Conservation (phyloP, 176 grass and related monocot genomes). For the barley (Hordeum vulgare) region DNA sequence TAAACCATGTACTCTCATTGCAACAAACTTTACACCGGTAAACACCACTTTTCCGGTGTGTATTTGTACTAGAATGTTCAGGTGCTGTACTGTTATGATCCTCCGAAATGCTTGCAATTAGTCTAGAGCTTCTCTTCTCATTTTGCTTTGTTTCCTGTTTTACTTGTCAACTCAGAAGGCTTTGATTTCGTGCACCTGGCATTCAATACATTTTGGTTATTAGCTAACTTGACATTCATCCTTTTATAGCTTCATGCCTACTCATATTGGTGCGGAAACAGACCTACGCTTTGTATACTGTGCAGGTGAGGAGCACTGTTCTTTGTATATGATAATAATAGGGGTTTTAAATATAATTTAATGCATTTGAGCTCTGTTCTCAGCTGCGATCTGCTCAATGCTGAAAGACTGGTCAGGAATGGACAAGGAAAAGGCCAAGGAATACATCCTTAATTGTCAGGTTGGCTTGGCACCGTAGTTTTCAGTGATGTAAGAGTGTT, state of each 20-base stretch:
- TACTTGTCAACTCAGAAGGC: background rate
- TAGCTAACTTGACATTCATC: conserved; percentile 6
- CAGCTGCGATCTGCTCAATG: conserved; percentile 89
- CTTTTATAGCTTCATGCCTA: conserved; percentile 80
- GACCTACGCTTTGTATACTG: conserved; percentile 95
- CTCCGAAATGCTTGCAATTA: background rate
- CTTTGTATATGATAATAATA: conserved; percentile 7
- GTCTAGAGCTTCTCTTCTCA: background rate
- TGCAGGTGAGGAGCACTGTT: conserved; percentile 58
- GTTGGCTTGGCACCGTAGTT: conserved; percentile 21
- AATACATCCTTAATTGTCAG: conserved; percentile 86
- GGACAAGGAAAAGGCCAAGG: conserved; percentile 70
- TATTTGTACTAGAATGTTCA: conserved; percentile 5
- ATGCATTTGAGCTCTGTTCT: conserved; percentile 20
- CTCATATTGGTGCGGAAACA: conserved; percentile 80
- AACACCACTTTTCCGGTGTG: background rate
- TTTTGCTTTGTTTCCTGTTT: background rate
- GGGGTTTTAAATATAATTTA: background rate
- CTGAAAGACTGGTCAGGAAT: conserved; percentile 87
- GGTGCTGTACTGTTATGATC: background rate
- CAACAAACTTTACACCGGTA: background rate
- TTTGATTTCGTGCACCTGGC: background rate
- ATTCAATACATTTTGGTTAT: conserved; percentile 6
- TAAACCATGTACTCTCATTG: background rate
- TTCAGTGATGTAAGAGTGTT: background rate